Conservation (phyloP, 169 alveolate genomes). For the Cryptosporidium tyzzeri region DNA sequence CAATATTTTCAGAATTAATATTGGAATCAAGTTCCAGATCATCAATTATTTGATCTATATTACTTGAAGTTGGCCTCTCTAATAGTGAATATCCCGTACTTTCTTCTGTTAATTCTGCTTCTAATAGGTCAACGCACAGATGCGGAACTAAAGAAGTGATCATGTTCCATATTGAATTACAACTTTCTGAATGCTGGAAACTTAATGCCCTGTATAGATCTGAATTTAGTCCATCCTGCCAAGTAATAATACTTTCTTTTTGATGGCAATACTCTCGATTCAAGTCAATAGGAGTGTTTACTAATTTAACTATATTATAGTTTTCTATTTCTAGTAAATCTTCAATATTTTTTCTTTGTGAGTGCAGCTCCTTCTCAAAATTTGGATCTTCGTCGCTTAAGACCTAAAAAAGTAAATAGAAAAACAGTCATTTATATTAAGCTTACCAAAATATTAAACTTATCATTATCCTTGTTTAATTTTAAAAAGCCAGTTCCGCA, state of each 20-base stretch:
- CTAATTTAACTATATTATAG: constrained; percentile 31
- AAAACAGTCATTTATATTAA: background rate
- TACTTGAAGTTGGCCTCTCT: constrained; percentile 18
- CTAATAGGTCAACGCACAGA: constrained; percentile 63
- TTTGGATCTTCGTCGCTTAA: constrained; percentile 22
- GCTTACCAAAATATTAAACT: constrained; percentile 57
- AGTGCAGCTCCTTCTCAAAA: background rate
- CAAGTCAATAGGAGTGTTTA: constrained; percentile 35
- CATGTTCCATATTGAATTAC: constrained; percentile 76
- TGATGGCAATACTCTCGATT: constrained; percentile 72
- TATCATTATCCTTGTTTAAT: constrained; percentile 14
- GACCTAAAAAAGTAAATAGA: constrained; percentile 9
- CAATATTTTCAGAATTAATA: constrained; percentile 44
- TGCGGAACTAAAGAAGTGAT: constrained; percentile 55
- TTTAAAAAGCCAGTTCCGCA: constrained; percentile 71
- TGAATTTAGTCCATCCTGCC: constrained; percentile 78
- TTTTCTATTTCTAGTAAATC: constrained; percentile 22
- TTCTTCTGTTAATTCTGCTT: constrained; percentile 21
- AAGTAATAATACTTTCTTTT: constrained; percentile 77
- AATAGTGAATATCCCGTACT: constrained; percentile 2
- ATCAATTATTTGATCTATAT: constrained; percentile 49
- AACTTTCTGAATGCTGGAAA: constrained; percentile 79
- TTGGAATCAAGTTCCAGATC: constrained; percentile 52
- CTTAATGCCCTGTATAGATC: constrained; percentile 78
- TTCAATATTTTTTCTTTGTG: background rate